Percentiles rank a stretch among this genome's conserved stretches.
phyloP scores from a whole-genome alignment of 441 rosid genomes.

The Syzygium syzygioides region DNA sequence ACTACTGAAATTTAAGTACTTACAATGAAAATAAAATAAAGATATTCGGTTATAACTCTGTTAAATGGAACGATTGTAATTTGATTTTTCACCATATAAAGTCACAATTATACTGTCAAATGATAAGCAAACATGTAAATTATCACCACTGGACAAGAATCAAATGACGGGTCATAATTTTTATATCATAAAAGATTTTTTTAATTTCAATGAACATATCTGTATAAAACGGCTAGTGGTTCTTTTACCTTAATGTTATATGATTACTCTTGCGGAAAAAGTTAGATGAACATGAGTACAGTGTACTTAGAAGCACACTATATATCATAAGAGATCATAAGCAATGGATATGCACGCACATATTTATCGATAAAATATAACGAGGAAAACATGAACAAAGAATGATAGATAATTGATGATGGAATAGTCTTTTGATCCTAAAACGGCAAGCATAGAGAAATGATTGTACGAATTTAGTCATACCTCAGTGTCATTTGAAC shows the following conservation, averaged over 20 bases:
- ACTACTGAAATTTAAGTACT: too few relatives aligned
- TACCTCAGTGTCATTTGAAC: background rate
- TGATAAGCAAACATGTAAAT: too few relatives aligned
- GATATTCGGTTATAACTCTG: too few relatives aligned
- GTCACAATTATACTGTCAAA: too few relatives aligned
- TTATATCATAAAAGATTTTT: background rate
- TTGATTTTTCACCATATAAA: too few relatives aligned
- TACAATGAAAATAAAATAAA: too few relatives aligned
- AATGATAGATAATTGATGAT: too few relatives aligned
- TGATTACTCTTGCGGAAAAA: background rate
- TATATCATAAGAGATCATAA: background rate
- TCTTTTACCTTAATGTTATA: background rate
- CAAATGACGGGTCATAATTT: background rate
- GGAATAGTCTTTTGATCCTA: background rate
- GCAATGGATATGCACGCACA: background rate
- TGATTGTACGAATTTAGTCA: background rate
- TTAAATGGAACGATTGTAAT: too few relatives aligned
- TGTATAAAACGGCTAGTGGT: background rate
- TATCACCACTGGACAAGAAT: too few relatives aligned
- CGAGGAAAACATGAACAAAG: accelerated
- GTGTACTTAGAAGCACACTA: background rate
- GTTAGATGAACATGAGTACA: background rate
- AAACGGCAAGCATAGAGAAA: background rate
- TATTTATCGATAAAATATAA: too few relatives aligned
- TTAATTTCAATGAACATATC: accelerated